These are phyloP conservation scores for Trichoderma sp. DNA, from an alignment of 2,329 filamentous ascomycete species.

Conservation along the genomic window DNA sequence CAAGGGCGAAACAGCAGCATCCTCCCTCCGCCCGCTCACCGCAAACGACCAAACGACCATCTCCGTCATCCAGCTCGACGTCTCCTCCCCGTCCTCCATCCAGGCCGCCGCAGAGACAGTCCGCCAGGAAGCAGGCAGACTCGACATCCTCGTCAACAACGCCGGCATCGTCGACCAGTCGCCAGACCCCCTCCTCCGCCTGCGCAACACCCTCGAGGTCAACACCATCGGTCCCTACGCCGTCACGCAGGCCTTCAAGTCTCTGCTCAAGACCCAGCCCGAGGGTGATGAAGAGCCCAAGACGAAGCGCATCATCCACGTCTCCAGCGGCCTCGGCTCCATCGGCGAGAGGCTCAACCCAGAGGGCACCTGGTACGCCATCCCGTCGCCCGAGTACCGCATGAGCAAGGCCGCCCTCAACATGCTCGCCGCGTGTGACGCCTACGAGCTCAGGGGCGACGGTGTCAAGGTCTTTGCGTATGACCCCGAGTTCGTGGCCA, in stretches of 20 bases:
- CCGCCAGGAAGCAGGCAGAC: slow-evolving; percentile 40
- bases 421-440: slow-evolving; percentile 39
- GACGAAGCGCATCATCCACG: slow-evolving; percentile 38
- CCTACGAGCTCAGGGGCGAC: slow-evolving; percentile 35
- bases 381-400: slow-evolving; percentile 34
- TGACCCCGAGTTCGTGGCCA: slow-evolving; percentile 41
- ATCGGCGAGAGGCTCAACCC: slow-evolving; percentile 33
- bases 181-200: slow-evolving; percentile 32
- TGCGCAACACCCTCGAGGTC: slow-evolving; percentile 48
- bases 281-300: background rate
- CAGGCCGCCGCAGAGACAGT: slow-evolving; percentile 29
- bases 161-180: slow-evolving; percentile 50
- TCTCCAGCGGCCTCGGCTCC: slow-evolving; percentile 41
- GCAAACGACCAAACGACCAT: slow-evolving; percentile 48
- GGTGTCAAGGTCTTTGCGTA: slow-evolving; percentile 40
- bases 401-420: slow-evolving; percentile 45
- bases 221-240: slow-evolving; percentile 40
- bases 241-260: slow-evolving; percentile 39
- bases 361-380: background rate
- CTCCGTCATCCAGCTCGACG: slow-evolving; percentile 35
- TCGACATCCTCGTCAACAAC: slow-evolving; percentile 40
- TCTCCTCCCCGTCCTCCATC: slow-evolving; percentile 34
- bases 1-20: slow-evolving; percentile 48
- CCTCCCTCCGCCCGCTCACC: slow-evolving; percentile 40
- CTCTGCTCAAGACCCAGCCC: slow-evolving; percentile 38